These are phyloP conservation scores for Ustilago xerochloae DNA, from an alignment of 1,284 basidiomycete species.

Conservation along the genomic window DNA sequence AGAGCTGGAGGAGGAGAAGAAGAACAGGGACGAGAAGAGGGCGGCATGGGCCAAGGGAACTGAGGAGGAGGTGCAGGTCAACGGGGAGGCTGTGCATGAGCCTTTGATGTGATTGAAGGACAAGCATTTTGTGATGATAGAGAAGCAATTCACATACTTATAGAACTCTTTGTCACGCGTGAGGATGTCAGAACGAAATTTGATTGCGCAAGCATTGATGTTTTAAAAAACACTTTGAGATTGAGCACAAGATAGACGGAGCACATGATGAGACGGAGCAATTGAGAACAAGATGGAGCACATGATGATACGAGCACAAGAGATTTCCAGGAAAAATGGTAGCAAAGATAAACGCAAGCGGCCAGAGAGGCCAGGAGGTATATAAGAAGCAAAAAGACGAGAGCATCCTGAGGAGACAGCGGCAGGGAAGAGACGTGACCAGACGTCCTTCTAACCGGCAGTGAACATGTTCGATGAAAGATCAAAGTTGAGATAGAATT, in stretches of 20 bases:
- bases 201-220: not conserved
- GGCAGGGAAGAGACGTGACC: not conserved
- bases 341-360: not conserved
- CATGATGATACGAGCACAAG: not conserved
- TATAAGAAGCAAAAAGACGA: not conserved
- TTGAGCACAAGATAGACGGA: not conserved
- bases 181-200: not conserved
- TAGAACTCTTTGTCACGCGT: not conserved
- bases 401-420: not conserved
- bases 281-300: not conserved
- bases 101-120: slow-evolving; percentile 6
- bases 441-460: not conserved
- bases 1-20: slow-evolving; percentile 56
- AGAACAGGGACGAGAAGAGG: slow-evolving; percentile 7
- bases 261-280: not conserved
- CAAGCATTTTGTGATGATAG: not conserved
- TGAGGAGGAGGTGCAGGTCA: slow-evolving; percentile 2
- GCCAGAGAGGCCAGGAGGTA: not conserved
- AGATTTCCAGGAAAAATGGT: not conserved
- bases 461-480: slow-evolving; percentile 10
- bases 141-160: not conserved
- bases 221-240: not conserved
- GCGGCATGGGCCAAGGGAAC: slow-evolving; percentile 4
- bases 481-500: slow-evolving; percentile 34
- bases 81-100: slow-evolving; percentile 6